These are phyloP conservation scores for Tulasnella sp. DNA, from an alignment of 768 basidiomycete genomes.

Conservation along the genomic window DNA sequence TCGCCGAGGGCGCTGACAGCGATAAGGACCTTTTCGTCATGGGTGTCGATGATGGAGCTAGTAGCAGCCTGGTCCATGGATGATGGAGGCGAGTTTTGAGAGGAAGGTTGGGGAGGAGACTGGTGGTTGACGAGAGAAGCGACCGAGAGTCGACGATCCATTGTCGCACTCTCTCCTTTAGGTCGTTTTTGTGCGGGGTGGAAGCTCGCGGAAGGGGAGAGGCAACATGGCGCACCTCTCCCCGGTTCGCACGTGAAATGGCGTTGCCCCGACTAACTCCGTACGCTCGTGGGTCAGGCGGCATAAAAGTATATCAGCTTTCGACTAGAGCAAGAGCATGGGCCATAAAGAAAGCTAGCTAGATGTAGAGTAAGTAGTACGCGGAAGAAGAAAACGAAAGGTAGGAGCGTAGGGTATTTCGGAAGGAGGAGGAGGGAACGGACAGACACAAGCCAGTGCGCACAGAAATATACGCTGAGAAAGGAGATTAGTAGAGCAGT, in stretches of 20 bases:
- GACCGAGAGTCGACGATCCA: slow-evolving; percentile 14
- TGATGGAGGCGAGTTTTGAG: not conserved
- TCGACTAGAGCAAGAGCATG: not conserved
- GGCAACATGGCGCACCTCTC: not conserved
- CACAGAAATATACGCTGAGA: not conserved
- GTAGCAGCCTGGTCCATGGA: not conserved
- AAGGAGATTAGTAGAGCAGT: not conserved
- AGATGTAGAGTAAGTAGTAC: not conserved
- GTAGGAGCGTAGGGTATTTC: not conserved
- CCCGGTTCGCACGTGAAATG: slow-evolving; percentile 3
- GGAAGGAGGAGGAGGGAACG: not conserved
- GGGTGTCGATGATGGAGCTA: slow-evolving; percentile 13
- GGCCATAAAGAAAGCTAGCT: not conserved
- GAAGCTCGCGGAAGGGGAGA: not conserved
- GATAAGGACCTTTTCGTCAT: slow-evolving; percentile 68
- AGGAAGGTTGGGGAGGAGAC: not conserved
- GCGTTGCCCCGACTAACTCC: not conserved
- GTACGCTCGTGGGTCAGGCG: not conserved
- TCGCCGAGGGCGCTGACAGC: slow-evolving; percentile 69
- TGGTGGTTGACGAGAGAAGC: slow-evolving; percentile 13
- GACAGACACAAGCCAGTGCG: slow-evolving; percentile 3
- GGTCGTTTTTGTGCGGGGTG: slow-evolving; percentile 3
- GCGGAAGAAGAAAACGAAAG: not conserved
- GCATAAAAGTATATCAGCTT: not conserved
- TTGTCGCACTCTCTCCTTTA: slow-evolving; percentile 4